Evolutionary conservation across 1,284 basidiomycete species (phyloP).

Genomic region (Rhodotorula sp.): DNA sequence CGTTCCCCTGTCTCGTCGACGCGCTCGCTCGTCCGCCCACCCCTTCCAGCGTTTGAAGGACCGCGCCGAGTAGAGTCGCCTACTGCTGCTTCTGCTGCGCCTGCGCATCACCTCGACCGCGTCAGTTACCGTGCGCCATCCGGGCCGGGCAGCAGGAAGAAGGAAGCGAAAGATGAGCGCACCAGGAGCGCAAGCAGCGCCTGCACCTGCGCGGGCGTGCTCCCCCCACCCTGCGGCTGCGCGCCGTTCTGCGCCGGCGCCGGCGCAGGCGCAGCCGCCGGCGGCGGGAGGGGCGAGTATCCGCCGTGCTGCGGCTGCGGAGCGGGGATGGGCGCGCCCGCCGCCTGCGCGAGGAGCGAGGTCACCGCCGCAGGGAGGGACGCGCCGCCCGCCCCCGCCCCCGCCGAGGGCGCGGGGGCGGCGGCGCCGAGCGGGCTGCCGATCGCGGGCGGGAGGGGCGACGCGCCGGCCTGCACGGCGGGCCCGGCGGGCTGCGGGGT

Average conservation of each 20-base stretch:
- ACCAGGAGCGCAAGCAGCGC: slow-evolving; percentile 10
- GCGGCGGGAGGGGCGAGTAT: slow-evolving; percentile 2
- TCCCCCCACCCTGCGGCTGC: neutral
- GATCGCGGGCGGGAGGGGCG: neutral
- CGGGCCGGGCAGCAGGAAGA: too few relatives aligned
- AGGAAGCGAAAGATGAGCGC: neutral
- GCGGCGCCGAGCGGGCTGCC: neutral
- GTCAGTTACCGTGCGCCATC: too few relatives aligned
- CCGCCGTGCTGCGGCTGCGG: neutral
- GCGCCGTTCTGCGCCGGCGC: neutral
- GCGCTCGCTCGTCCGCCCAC: too few relatives aligned
- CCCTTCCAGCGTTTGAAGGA: too few relatives aligned
- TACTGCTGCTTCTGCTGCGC: neutral
- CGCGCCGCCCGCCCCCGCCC: too few relatives aligned
- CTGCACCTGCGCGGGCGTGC: slow-evolving; percentile 11
- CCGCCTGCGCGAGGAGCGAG: slow-evolving; percentile 1
- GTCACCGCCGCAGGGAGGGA: neutral
- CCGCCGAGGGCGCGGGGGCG: neutral
- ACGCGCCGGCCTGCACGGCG: neutral
- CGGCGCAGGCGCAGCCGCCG: neutral
- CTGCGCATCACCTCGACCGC: neutral
- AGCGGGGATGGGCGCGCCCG: neutral
- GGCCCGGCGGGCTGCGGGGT: neutral
- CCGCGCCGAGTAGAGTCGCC: too few relatives aligned
- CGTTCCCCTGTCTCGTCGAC: too few relatives aligned